Evolutionary conservation across 2,329 filamentous ascomycete genomes (phyloP).

Genomic region (Zopfia rhizophila): DNA sequence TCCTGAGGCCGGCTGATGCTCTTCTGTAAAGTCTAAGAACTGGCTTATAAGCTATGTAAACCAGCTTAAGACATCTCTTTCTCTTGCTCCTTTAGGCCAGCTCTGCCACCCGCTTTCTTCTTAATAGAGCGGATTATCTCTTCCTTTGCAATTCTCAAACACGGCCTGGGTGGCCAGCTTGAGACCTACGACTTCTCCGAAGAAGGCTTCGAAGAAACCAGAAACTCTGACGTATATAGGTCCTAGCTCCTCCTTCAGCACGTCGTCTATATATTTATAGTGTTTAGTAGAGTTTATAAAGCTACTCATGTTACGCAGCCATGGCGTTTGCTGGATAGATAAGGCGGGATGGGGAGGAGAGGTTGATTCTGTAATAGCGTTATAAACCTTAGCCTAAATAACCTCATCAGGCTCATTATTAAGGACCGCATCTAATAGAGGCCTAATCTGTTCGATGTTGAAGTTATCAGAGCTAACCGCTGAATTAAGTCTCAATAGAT

Average conservation of each 20-base stretch:
- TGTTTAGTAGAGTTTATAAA: no score
- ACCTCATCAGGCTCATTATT: conserved; percentile 18
- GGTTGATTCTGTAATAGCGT: no score
- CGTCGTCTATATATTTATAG: no score
- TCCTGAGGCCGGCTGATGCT: conserved; percentile 18
- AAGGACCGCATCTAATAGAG: conserved; percentile 13
- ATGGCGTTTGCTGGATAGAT: no score
- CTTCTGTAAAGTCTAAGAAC: conserved; percentile 27
- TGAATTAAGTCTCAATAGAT: conserved; percentile 3
- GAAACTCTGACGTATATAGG: conserved; percentile 34
- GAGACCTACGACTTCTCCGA: conserved; percentile 26
- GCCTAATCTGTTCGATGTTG: conserved; percentile 9
- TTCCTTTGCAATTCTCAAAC: conserved; percentile 32
- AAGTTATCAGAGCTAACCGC: conserved; percentile 4
- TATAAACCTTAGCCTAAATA: conserved; percentile 44
- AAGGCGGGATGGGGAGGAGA: no score
- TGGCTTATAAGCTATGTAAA: conserved; percentile 29
- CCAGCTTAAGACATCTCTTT: conserved; percentile 33
- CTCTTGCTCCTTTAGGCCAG: conserved; percentile 31
- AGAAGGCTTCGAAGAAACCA: conserved; percentile 34
- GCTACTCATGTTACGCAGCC: no score
- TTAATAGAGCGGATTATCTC: conserved; percentile 29
- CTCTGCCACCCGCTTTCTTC: conserved; percentile 31
- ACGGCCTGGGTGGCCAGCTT: conserved; percentile 23
- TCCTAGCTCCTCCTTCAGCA: no score